These are phyloP conservation scores for Sugiyamaella castrensis DNA, from an alignment of 1,139 yeast genomes.

Conservation along the genomic window DNA sequence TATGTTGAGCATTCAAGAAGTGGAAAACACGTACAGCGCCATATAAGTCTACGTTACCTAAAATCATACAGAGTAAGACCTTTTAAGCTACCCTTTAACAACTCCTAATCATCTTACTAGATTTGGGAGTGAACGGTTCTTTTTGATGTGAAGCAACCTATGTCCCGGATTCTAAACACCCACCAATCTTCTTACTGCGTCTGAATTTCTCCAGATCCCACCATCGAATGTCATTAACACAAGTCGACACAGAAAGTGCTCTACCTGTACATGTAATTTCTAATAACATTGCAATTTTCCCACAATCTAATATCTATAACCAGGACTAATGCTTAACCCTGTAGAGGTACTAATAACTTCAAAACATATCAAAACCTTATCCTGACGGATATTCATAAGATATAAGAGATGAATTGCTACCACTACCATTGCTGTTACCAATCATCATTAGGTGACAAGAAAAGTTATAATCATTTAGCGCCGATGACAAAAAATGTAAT, in stretches of 20 bases:
- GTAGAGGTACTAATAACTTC: background rate
- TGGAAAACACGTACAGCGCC: no score
- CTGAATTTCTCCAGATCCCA: slow-evolving; percentile 19
- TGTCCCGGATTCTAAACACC: no score
- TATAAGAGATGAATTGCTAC: background rate
- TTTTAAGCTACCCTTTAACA: background rate
- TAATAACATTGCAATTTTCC: slow-evolving; percentile 23
- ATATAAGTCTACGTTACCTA: background rate
- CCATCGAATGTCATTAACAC: slow-evolving; percentile 22
- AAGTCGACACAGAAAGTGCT: slow-evolving; percentile 22
- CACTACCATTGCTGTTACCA: background rate
- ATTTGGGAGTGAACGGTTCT: background rate
- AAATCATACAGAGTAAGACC: slow-evolving; percentile 1
- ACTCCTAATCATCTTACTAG: background rate
- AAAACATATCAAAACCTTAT: slow-evolving; percentile 5
- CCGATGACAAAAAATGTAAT: slow-evolving; percentile 4
- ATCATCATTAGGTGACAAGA: slow-evolving; percentile 1
- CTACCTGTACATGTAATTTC: slow-evolving; percentile 18
- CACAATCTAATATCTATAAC: slow-evolving; percentile 15
- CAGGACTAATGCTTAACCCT: background rate
- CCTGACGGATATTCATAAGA: slow-evolving; percentile 11
- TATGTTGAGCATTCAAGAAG: no score
- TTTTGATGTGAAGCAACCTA: background rate
- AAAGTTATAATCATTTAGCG: background rate
- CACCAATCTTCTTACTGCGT: no score